phyloP scores from a whole-genome alignment of 2,329 filamentous ascomycete genomes.

The Xylariaceae sp. region DNA sequence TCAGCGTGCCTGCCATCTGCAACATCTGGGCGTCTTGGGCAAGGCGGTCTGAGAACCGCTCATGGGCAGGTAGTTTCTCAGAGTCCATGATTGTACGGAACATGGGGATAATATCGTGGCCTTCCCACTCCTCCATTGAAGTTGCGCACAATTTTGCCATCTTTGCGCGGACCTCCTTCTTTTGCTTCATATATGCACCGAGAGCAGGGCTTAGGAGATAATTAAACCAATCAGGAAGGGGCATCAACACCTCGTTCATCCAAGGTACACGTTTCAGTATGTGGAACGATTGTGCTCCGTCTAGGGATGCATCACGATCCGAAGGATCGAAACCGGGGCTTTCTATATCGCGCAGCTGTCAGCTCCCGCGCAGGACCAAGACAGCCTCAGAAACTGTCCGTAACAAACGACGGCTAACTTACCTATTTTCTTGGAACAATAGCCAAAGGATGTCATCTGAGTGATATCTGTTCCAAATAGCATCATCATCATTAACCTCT shows the following conservation, averaged over 20 bases:
- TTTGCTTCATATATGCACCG: background rate
- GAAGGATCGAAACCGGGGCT: background rate
- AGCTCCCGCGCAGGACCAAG: background rate
- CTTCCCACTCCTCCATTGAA: background rate
- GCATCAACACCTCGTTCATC: background rate
- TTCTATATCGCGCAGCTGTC: background rate
- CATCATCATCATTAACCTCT: no score
- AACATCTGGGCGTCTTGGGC: background rate
- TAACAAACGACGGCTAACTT: background rate
- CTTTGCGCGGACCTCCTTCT: background rate
- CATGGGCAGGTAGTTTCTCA: background rate
- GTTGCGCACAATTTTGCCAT: background rate
- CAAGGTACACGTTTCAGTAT: background rate
- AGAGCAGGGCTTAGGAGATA: background rate
- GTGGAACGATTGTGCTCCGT: background rate
- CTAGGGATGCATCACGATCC: background rate
- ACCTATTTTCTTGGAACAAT: background rate
- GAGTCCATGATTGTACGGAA: background rate
- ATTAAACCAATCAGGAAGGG: background rate
- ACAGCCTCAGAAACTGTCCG: background rate
- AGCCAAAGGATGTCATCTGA: background rate
- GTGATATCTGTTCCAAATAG: background rate
- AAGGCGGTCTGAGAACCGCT: background rate
- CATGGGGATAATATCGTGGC: background rate
- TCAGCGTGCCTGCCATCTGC: background rate